These are phyloP conservation scores for Cynara cardunculus DNA, from an alignment of 129 eudicot genomes.

Conservation along the genomic window DNA sequence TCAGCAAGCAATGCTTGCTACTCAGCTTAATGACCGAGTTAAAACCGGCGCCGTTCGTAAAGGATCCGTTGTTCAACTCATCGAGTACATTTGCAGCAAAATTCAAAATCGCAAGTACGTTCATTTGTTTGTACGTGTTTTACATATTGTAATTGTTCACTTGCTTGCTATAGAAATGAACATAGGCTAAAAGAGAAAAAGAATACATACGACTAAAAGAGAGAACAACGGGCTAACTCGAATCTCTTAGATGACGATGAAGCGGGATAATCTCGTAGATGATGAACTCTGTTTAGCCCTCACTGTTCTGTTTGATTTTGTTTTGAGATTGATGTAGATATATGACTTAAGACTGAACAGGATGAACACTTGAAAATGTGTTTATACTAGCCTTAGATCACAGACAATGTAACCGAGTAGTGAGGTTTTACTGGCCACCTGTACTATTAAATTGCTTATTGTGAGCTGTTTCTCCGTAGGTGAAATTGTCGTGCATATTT, in stretches of 20 bases:
- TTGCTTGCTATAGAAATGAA: too few species aligned
- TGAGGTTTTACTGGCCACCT: neutral
- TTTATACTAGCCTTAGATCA: neutral
- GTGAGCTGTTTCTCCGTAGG: neutral
- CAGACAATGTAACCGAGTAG: neutral
- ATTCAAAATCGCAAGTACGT: conserved; percentile 72
- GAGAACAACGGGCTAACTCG: too few species aligned
- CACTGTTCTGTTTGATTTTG: neutral
- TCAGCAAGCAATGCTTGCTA: conserved; percentile 72
- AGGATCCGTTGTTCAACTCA: conserved; percentile 83
- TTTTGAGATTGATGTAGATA: conserved; percentile 1
- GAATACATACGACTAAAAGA: too few species aligned
- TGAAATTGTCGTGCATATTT: neutral
- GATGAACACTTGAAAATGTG: neutral
- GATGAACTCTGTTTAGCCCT: too few species aligned
- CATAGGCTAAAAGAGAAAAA: too few species aligned
- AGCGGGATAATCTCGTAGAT: too few species aligned
- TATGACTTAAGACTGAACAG: neutral
- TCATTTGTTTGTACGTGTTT: neutral
- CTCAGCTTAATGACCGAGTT: conserved; percentile 89
- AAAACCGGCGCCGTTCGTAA: conserved; percentile 43
- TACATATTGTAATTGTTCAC: neutral
- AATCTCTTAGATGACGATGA: too few species aligned
- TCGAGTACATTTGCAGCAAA: conserved; percentile 76
- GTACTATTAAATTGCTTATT: neutral